Evolutionary conservation across 768 basidiomycete species (phyloP).

Genomic region (Sistotremastrum niveocremeum): DNA sequence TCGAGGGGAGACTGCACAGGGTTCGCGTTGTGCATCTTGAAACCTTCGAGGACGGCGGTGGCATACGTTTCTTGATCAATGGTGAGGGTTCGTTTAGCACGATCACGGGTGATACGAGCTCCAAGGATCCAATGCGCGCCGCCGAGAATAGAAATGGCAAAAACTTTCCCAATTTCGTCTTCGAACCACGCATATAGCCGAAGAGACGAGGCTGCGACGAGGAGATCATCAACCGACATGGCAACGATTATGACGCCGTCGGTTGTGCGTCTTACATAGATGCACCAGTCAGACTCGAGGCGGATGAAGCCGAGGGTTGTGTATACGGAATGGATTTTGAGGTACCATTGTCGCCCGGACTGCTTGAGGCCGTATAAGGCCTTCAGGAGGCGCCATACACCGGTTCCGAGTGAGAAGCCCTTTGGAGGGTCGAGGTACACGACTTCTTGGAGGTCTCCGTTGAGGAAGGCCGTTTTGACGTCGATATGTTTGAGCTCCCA

Average conservation of each 20-base stretch:
- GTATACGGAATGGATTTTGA: too few relatives aligned
- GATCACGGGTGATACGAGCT: constrained; percentile 17
- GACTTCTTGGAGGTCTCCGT: constrained; percentile 21
- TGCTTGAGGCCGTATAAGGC: constrained; percentile 32
- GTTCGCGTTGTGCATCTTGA: constrained; percentile 12
- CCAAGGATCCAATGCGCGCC: constrained; percentile 22
- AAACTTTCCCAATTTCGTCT: constrained; percentile 15
- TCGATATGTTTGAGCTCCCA: constrained; percentile 28
- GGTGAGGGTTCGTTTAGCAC: constrained; percentile 5
- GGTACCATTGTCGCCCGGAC: constrained; percentile 25
- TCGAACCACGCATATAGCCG: constrained; percentile 12
- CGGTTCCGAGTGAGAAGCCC: too few relatives aligned
- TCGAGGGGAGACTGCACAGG: constrained; percentile 10
- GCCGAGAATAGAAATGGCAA: too few relatives aligned
- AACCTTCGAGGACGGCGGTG: constrained; percentile 15
- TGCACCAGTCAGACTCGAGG: constrained; percentile 18
- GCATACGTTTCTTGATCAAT: constrained; percentile 19
- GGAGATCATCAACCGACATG: constrained; percentile 25
- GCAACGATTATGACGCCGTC: constrained; percentile 15
- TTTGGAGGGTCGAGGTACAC: constrained; percentile 14
- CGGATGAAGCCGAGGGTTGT: constrained; percentile 21
- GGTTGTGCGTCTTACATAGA: constrained; percentile 14
- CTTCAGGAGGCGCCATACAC: constrained; percentile 16
- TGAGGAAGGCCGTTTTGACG: constrained; percentile 27
- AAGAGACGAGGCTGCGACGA: constrained; percentile 8